Conservation (phyloP, 371 early-diverging fungal species). For the Mucor velutinosus region DNA sequence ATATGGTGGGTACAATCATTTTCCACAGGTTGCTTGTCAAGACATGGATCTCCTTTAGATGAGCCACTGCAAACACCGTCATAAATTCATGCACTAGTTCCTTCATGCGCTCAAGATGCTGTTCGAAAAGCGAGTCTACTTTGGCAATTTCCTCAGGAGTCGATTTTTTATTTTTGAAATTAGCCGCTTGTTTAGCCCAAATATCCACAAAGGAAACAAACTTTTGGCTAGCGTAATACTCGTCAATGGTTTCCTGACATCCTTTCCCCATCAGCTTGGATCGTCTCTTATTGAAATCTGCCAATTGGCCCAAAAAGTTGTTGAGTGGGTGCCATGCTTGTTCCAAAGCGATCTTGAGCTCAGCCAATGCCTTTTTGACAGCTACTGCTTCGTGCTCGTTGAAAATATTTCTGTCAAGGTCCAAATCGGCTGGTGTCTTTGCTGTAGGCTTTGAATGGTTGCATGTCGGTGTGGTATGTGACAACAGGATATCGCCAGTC, state of each 20-base stretch:
- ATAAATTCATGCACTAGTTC: conserved; percentile 21
- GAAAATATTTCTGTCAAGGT: conserved; percentile 67
- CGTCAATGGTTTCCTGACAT: conserved; percentile 35
- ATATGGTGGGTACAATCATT: conserved; percentile 41
- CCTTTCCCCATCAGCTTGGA: conserved; percentile 37
- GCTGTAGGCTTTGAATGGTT: conserved; percentile 68
- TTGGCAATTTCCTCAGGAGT: conserved; percentile 38
- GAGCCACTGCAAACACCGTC: conserved; percentile 31
- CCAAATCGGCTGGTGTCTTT: conserved; percentile 72
- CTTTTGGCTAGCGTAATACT: conserved; percentile 30
- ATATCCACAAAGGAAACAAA: conserved; percentile 33
- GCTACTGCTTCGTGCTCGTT: conserved; percentile 59
- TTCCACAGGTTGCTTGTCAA: conserved; percentile 41
- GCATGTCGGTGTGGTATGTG: conserved; percentile 77
- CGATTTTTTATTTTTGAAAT: conserved; percentile 31
- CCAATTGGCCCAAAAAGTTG: conserved; percentile 45
- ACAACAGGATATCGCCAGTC: conserved; percentile 70
- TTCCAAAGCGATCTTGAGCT: conserved; percentile 37
- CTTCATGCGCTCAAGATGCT: conserved; percentile 47
- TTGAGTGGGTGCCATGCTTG: conserved; percentile 52
- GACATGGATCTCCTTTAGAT: conserved; percentile 27
- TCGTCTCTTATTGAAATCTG: conserved; percentile 37
- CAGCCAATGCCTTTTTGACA: conserved; percentile 38
- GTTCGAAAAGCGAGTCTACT: conserved; percentile 55
- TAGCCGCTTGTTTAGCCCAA: conserved; percentile 22